Evolutionary conservation across 768 basidiomycete species (phyloP).

Genomic region (Panellus pusillus): DNA sequence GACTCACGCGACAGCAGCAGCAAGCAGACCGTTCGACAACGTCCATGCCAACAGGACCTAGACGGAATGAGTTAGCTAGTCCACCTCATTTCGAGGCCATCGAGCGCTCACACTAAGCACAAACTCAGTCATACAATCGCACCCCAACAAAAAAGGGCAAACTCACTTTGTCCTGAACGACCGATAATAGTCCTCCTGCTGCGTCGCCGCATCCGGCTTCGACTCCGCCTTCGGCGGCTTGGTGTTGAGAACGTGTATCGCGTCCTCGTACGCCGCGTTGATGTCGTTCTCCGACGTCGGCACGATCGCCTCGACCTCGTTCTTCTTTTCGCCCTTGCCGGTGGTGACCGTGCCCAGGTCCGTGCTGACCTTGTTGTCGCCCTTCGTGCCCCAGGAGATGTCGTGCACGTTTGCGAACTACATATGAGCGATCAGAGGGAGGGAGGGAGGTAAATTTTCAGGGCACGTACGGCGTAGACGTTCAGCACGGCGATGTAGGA

Average conservation of each 20-base stretch:
- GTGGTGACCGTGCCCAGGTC: conserved; percentile 83
- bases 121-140: conserved; percentile 7
- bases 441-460: neutral
- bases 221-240: conserved; percentile 75
- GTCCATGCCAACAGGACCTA: conserved; percentile 86
- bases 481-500: conserved; percentile 93
- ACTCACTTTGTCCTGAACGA: conserved; percentile 87
- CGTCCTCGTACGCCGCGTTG: conserved; percentile 89
- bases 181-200: conserved; percentile 86
- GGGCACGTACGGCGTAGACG: conserved; percentile 69
- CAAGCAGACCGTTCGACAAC: conserved; percentile 78
- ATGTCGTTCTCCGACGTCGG: conserved; percentile 89
- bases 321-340: conserved; percentile 56
- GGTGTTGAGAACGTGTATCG: conserved; percentile 73
- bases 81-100: neutral
- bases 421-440: neutral
- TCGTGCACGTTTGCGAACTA: conserved; percentile 89
- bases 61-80: conserved; percentile 21
- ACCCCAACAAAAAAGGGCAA: neutral
- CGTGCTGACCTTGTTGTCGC: conserved; percentile 81
- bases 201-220: conserved; percentile 58
- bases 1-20: conserved; percentile 70
- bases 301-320: conserved; percentile 83
- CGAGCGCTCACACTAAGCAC: conserved; percentile 28
- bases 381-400: conserved; percentile 95